These are phyloP conservation scores for Boletus barrowsii DNA, from an alignment of 768 basidiomycete species.

Conservation along the genomic window DNA sequence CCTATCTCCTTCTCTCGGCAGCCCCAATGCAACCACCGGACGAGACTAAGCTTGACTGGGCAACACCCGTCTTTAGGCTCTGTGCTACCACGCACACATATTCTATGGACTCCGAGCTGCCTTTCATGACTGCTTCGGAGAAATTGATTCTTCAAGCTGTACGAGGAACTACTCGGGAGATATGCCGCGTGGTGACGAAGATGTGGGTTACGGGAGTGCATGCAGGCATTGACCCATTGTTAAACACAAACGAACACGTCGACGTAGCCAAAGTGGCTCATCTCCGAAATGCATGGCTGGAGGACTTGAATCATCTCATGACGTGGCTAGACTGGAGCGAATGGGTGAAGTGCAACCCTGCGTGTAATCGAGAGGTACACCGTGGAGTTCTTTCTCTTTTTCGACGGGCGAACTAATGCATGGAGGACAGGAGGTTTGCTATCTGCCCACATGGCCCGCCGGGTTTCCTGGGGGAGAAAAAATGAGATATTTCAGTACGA, in stretches of 20 bases:
- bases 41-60: constrained; percentile 22
- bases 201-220: constrained; percentile 44
- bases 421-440: constrained; percentile 14
- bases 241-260: constrained; percentile 2
- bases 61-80: constrained; percentile 23
- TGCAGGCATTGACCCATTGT: constrained; percentile 13
- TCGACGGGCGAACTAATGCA: background rate
- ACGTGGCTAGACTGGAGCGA: constrained; percentile 50
- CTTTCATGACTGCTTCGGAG: constrained; percentile 29
- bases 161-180: constrained; percentile 38
- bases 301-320: constrained; percentile 36
- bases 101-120: background rate
- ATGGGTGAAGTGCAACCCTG: constrained; percentile 48
- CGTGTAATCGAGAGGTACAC: constrained; percentile 42
- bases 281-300: constrained; percentile 32
- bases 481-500: background rate
- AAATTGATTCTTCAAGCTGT: constrained; percentile 23
- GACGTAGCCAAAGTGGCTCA: background rate
- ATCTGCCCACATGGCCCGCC: constrained; percentile 20
- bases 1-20: constrained; percentile 22
- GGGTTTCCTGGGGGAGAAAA: constrained; percentile 3
- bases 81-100: constrained; percentile 31
- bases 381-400: background rate
- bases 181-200: constrained; percentile 42
- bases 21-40: background rate